Evolutionary conservation across 2,329 filamentous ascomycete genomes (phyloP), one percentile per base, ranked within the genome.

Genomic region (Aspergillus transmontanensis): DNA sequence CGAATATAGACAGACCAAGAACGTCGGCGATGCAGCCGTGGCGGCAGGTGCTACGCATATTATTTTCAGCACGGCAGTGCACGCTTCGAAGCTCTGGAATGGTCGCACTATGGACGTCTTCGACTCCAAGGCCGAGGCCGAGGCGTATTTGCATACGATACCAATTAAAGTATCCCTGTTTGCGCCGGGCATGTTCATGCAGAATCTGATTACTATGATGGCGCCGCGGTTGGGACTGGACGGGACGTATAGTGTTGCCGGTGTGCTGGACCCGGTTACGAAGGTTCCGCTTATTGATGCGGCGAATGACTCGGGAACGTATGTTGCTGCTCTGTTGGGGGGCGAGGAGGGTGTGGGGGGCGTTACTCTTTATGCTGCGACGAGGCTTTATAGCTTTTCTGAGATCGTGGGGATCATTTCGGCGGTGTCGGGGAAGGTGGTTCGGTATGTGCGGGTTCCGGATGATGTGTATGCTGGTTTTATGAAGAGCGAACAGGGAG

Each of bases 51-150:
- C 71, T 1, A 41, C 74, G 34, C 73, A 74, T 56, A 57, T 77
- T 36, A 76, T 79, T 60, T 78, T 57, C 58, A 62, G 69, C 64
- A 76, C 59, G 0, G 70, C 46, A 66, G 70, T 53, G 57, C 72
- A 50, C 66, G 66, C 16, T 28, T 64, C 19, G 45, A 73, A 71
- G 19, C 69, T 79, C 12, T 70, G 63, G 21, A 66, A 76, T 28
- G 76, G 66, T 80, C 64, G 56, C 1, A 5, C 61, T 0, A 54
- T 67, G 4, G 61, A 64, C 16, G 83, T 85, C 66, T 89, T 88
- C 64, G 86, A 89, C 72, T 77, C 74, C 71, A 89, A 89, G 71
- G 85, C 85, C 23, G 75, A 82, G 14, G 80, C 85, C 0, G 85
- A 87, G 66, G 68, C 78, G n/a, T 86, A 88, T 69, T 82, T 87